Conservation (phyloP, 371 early-diverging fungal genomes). For the Nosema granulosis region DNA sequence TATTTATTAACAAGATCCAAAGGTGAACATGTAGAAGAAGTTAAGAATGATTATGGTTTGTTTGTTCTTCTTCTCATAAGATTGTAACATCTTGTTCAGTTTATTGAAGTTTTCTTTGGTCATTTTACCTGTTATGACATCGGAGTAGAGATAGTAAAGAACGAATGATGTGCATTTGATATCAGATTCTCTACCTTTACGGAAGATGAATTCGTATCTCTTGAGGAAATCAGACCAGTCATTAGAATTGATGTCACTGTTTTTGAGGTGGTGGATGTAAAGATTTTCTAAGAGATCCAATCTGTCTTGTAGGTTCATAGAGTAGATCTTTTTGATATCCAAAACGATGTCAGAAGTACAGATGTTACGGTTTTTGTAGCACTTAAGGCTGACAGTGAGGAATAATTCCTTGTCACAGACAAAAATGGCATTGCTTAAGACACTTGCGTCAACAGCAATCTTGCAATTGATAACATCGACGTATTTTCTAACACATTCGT, state of each 20-base stretch:
- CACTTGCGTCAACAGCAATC: too few species aligned
- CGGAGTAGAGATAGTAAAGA: neutral
- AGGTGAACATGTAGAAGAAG: neutral
- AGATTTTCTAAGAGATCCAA: too few species aligned
- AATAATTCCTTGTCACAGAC: too few species aligned
- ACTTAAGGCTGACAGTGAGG: too few species aligned
- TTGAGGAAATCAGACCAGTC: neutral
- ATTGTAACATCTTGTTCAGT: neutral
- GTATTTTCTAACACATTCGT: neutral
- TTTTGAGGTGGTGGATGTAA: too few species aligned
- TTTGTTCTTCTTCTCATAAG: neutral
- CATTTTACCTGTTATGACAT: neutral
- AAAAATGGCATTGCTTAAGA: too few species aligned
- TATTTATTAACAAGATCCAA: constrained; percentile 12
- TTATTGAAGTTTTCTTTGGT: neutral
- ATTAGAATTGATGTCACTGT: too few species aligned
- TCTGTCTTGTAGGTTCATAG: too few species aligned
- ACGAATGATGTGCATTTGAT: neutral
- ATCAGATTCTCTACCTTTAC: neutral
- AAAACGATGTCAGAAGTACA: too few species aligned
- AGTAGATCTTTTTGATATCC: too few species aligned
- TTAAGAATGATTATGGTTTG: neutral
- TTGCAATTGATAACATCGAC: too few species aligned
- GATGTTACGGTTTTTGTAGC: too few species aligned
- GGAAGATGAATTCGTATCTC: neutral